Evolutionary conservation across 78 protist species (phyloP).

Genomic region (Corallochytrium limacisporum): DNA sequence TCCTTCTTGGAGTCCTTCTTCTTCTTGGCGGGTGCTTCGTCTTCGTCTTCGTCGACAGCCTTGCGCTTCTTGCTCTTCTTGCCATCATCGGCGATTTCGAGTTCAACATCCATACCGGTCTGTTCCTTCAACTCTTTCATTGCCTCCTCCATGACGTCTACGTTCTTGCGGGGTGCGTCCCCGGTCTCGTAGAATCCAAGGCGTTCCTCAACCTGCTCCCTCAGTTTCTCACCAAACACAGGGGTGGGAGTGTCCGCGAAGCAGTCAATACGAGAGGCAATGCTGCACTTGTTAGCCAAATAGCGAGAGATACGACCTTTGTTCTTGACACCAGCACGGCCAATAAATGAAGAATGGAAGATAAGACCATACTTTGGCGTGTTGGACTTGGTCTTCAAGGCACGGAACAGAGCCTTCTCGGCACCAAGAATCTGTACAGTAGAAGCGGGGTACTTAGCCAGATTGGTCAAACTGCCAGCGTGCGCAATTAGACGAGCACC

Average conservation of each 20-base stretch:
- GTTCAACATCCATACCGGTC: too few species aligned
- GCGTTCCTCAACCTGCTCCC: slow-evolving; percentile 48
- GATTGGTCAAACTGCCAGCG: slow-evolving; percentile 87
- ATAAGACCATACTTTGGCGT: slow-evolving; percentile 98
- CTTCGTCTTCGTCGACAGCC: too few species aligned
- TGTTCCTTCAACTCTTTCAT: too few species aligned
- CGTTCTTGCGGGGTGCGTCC: slow-evolving; percentile 20
- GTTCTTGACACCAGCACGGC: slow-evolving; percentile 69
- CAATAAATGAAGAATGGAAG: slow-evolving; percentile 84
- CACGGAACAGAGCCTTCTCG: slow-evolving; percentile 98
- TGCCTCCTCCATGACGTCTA: slow-evolving; percentile 13
- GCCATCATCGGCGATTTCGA: too few species aligned
- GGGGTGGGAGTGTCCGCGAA: slow-evolving; percentile 62
- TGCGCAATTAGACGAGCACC: slow-evolving; percentile 73
- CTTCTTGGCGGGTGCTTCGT: too few species aligned
- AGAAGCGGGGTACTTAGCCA: slow-evolving; percentile 99
- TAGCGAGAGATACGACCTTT: slow-evolving; percentile 95
- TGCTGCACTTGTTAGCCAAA: slow-evolving; percentile 91
- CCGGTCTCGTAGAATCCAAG: slow-evolving; percentile 25
- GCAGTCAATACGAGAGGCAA: slow-evolving; percentile 91
- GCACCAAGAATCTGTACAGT: slow-evolving; percentile 99
- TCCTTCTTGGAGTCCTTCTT: too few species aligned
- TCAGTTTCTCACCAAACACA: slow-evolving; percentile 72
- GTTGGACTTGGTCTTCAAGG: slow-evolving; percentile 78
- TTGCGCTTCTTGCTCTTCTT: too few species aligned